These are phyloP conservation scores for Chlorella sp. DNA, from an alignment of 139 green algal genomes.

Conservation along the genomic window DNA sequence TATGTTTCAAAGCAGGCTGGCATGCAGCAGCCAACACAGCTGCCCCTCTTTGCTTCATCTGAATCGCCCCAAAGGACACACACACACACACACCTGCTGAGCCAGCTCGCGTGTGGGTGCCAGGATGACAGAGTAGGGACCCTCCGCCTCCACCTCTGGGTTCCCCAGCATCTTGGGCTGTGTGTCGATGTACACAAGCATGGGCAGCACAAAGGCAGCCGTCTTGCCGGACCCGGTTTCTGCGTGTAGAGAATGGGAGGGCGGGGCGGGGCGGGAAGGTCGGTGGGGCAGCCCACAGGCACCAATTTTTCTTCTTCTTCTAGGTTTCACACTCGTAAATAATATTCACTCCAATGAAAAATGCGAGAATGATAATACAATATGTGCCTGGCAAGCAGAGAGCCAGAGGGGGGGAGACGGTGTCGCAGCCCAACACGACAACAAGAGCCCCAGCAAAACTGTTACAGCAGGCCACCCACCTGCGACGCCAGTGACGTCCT, in stretches of 20 bases:
- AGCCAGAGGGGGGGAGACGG: too few species aligned
- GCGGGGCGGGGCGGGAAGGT: not conserved
- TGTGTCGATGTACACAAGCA: constrained; percentile 94
- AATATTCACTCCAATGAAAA: too few species aligned
- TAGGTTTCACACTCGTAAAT: too few species aligned
- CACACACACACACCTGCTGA: constrained; percentile 74
- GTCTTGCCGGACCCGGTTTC: constrained; percentile 98
- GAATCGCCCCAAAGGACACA: too few species aligned
- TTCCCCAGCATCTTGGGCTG: constrained; percentile 90
- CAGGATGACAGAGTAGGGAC: constrained; percentile 95
- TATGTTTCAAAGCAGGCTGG: too few species aligned
- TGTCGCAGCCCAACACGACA: too few species aligned
- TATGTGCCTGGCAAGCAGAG: too few species aligned
- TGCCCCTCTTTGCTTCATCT: too few species aligned
- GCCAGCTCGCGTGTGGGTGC: constrained; percentile 95
- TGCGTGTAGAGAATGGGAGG: not conserved
- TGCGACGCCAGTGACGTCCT: constrained; percentile 96
- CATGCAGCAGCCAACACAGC: constrained; percentile 29
- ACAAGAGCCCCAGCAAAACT: too few species aligned
- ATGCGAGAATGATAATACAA: too few species aligned
- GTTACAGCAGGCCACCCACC: constrained; percentile 2
- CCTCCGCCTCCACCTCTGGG: constrained; percentile 80
- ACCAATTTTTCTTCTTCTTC: too few species aligned
- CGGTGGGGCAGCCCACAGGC: not conserved
- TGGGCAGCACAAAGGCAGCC: constrained; percentile 96